phyloP scores from a whole-genome alignment of 768 basidiomycete species.

The Agrocybe pediades region DNA sequence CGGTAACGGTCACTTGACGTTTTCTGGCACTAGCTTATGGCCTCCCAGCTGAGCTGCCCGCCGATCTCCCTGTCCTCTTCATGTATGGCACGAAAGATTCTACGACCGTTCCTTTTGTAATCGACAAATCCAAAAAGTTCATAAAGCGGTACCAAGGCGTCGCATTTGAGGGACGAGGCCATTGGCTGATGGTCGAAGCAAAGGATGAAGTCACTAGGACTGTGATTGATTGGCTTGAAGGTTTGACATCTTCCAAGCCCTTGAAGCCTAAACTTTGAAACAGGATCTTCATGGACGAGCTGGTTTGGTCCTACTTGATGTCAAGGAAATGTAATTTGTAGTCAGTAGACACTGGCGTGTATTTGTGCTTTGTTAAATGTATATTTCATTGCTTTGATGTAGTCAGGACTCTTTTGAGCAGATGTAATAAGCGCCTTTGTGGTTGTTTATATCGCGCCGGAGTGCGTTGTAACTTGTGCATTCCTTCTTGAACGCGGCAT shows the following conservation, averaged over 20 bases:
- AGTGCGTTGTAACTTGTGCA: too few relatives aligned
- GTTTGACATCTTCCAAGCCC: slow-evolving; percentile 23
- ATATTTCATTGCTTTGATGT: too few relatives aligned
- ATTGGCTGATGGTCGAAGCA: slow-evolving; percentile 72
- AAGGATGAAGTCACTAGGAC: slow-evolving; percentile 52
- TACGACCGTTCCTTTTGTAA: slow-evolving; percentile 42
- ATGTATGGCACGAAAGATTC: slow-evolving; percentile 60
- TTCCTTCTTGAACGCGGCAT: background rate
- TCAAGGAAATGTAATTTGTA: too few relatives aligned
- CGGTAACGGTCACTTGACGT: slow-evolving; percentile 4
- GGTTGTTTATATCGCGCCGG: too few relatives aligned
- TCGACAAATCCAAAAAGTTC: slow-evolving; percentile 49
- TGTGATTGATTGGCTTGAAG: slow-evolving; percentile 48
- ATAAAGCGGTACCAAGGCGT: slow-evolving; percentile 52
- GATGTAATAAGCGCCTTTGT: too few relatives aligned
- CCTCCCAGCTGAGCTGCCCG: slow-evolving; percentile 42
- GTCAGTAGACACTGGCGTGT: too few relatives aligned
- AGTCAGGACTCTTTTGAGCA: too few relatives aligned
- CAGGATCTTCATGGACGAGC: too few relatives aligned
- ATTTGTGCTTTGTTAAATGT: too few relatives aligned
- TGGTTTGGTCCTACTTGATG: too few relatives aligned
- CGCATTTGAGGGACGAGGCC: slow-evolving; percentile 55
- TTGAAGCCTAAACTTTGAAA: slow-evolving; percentile 9
- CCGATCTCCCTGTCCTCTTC: slow-evolving; percentile 60
- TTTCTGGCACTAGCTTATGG: slow-evolving; percentile 34